Base-by-base conservation (phyloP, 2,329 filamentous ascomycete genomes). In the Aspergillus aculeatus region DNA sequence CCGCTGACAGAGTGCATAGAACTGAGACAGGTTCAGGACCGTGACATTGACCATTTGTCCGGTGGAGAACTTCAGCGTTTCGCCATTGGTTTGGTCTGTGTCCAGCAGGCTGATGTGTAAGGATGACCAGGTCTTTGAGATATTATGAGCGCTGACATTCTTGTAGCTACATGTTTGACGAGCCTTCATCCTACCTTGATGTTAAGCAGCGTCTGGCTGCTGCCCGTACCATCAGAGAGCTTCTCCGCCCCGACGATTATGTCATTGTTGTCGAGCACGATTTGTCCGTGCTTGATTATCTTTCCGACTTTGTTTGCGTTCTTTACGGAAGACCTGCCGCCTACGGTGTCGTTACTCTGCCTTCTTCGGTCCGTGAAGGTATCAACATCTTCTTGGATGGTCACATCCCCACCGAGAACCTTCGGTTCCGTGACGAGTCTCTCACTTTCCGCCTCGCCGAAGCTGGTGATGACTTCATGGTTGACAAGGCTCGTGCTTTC, bases 321-420 rank as follows among this genome's bases (percentile, higher is more conserved):
- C 88, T 99, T 11, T 99, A 99, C 79, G 96, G 95, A 68, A 88
- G 90, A 79, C 95, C 95, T 41, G 95, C 95, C 50, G 88, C 97
- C 50, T 99, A 99, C 71, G 95, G 95, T 87, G 95, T 99, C 54
- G 95, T 99, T 52, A 98, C 95, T 26, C 86, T 98, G 23, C 95
- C 95, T 54, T 86, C 95, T 71, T 98, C 95, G 3, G 95, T 99
- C 61, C 92, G 95, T 74, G 95, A 99, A 86, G 95, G 93, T 78
- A 97, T 98, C 87, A 98, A 97, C 76, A 96, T 98, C 76, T 99
- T 98, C 88, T 84, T 99, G 58, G 95, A 99, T 71, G 95, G 95
- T 66, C 92, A 98, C 78, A 96, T 98, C 60, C 95, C 95, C 21
- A 98, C 95, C 2, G 95, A 99, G 81, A 99, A 99, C 81, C 79